Conservation (phyloP, 805 yeast genomes). For the Metschnikowia hibisci region DNA sequence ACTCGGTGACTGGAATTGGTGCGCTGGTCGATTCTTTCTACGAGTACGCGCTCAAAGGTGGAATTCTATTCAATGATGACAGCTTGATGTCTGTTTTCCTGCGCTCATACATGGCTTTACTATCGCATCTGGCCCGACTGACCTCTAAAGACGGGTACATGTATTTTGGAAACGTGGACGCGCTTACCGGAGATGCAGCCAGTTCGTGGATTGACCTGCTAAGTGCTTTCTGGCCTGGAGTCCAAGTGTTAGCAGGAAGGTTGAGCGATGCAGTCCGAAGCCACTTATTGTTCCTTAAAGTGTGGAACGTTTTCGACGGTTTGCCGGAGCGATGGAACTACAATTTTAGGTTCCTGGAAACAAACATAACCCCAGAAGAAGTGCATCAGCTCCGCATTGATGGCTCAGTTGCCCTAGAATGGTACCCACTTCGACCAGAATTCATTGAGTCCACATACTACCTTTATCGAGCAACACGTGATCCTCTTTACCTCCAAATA, state of each 20-base stretch:
- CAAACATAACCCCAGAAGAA: neutral
- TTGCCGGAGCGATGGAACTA: conserved; percentile 83
- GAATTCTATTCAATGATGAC: conserved; percentile 65
- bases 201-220: conserved; percentile 80
- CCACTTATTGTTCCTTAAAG: conserved; percentile 61
- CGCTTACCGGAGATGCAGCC: conserved; percentile 44
- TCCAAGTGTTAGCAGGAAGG: conserved; percentile 76
- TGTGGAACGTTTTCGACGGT: conserved; percentile 77
- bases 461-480: conserved; percentile 77
- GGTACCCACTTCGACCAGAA: conserved; percentile 94
- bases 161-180: conserved; percentile 57
- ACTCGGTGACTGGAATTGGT: conserved; percentile 72
- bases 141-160: conserved; percentile 18
- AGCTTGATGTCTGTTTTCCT: conserved; percentile 53
- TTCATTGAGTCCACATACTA: conserved; percentile 86
- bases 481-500: conserved; percentile 74
- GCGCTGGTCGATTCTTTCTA: conserved; percentile 90
- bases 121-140: conserved; percentile 34
- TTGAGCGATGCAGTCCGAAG: conserved; percentile 57
- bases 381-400: neutral
- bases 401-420: conserved; percentile 56
- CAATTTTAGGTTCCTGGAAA: conserved; percentile 20
- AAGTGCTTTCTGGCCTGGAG: conserved; percentile 85
- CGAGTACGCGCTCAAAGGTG: conserved; percentile 78
- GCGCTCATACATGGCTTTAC: conserved; percentile 54